Percentiles rank a stretch among this genome's conserved stretches.
Evolutionary conservation across 2,329 filamentous ascomycete species (phyloP).

Genomic region (Hypoxylon rubiginosum): DNA sequence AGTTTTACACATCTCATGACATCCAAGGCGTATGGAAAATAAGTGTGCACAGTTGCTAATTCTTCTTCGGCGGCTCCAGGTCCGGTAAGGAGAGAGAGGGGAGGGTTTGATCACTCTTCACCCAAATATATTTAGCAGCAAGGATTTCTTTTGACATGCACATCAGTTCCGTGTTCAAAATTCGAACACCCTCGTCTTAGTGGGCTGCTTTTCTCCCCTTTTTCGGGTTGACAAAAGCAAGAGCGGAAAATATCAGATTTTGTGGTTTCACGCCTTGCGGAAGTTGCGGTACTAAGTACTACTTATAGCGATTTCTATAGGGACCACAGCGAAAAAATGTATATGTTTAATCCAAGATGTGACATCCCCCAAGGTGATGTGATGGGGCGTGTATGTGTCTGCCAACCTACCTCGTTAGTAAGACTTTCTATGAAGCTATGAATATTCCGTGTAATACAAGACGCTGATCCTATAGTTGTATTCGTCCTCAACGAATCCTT

Average conservation of each 20-base stretch:
- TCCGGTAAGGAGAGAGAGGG: conserved; percentile 6
- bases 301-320: conserved; percentile 18
- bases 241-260: conserved; percentile 5
- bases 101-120: conserved; percentile 8
- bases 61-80: conserved; percentile 27
- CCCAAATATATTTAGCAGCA: conserved; percentile 9
- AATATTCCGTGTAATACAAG: neutral
- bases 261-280: neutral
- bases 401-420: neutral
- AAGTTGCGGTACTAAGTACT: conserved; percentile 12
- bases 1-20: conserved; percentile 22
- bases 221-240: conserved; percentile 2
- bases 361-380: neutral
- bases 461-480: too few species aligned
- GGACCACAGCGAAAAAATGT: conserved; percentile 22
- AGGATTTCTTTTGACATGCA: conserved; percentile 12
- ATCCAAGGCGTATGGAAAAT: conserved; percentile 35
- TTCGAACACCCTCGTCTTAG: conserved; percentile 14
- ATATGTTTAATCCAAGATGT: conserved; percentile 23
- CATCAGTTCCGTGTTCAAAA: conserved; percentile 4
- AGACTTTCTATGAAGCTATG: too few species aligned
- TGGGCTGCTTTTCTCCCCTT: conserved; percentile 9
- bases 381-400: neutral
- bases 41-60: conserved; percentile 38
- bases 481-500: too few species aligned